Base-by-base conservation (phyloP, 176 grass and related monocot genomes). In the Urochloa ruziziensis region DNA sequence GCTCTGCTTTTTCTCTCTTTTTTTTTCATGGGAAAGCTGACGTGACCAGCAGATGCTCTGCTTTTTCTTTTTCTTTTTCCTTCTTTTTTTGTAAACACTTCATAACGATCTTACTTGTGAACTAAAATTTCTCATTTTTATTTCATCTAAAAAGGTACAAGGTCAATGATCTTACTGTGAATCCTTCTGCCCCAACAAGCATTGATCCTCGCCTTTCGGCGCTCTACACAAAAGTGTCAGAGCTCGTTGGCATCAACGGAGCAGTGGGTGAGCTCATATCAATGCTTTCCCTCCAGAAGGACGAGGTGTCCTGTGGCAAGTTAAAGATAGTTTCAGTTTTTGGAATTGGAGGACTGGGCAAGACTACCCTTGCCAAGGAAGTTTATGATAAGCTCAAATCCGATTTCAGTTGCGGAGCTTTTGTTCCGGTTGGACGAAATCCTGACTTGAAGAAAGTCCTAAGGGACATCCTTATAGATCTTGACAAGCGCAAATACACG, bases 101-200 rank as follows among this genome's bases (percentile, higher is more conserved):
- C n/a, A n/a, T n/a, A n/a, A n/a, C n/a, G n/a, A n/a, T n/a, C n/a
- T n/a, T n/a, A n/a, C n/a, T n/a, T n/a, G n/a, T n/a, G n/a, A n/a
- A n/a, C n/a, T n/a, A n/a, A n/a, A n/a, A n/a, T n/a, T n/a, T n/a
- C n/a, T n/a, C n/a, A n/a, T n/a, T n/a, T n/a, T n/a, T n/a, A n/a
- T n/a, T n/a, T n/a, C n/a, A n/a, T n/a, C n/a, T n/a, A n/a, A n/a
- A n/a, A n/a, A n/a, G 40, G 40, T 42, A 9, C 23, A 70, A 32
- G 12, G 24, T 69, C 1, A 10, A 30, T 0, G 11, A 43, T 1
- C n/a, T n/a, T n/a, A 5, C 53, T 37, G 1, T 52, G 14, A 67
- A 67, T 0, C 9, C 12, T 25, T 0, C 51, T 0, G 11, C 65
- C 10, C 23, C 0, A 0, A 32, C 21, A 0, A 27, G 29, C 5